phyloP scores from a whole-genome alignment of 2,329 filamentous ascomycete species.

The Hypoxylon sp. region DNA sequence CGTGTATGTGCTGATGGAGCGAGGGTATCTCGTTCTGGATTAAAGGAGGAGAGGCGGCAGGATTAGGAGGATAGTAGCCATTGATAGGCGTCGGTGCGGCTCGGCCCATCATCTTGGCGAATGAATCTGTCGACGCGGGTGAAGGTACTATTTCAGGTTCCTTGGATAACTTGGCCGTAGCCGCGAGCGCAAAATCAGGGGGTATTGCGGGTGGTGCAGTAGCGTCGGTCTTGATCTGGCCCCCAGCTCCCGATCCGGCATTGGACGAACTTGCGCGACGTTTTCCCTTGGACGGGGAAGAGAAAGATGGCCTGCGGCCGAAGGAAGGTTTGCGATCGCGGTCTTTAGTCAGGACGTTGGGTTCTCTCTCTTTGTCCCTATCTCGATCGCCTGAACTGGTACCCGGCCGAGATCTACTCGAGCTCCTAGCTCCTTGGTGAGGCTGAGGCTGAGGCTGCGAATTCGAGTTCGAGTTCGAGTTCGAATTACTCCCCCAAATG shows the following conservation, averaged over 20 bases:
- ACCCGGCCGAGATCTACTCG: constrained; percentile 54
- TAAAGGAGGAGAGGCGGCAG: constrained; percentile 49
- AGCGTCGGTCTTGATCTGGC: constrained; percentile 59
- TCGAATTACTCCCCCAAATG: constrained; percentile 49
- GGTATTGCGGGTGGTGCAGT: constrained; percentile 66
- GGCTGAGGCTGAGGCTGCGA: constrained; percentile 33
- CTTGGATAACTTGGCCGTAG: constrained; percentile 61
- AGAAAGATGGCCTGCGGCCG: constrained; percentile 68
- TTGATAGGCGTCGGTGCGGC: constrained; percentile 56
- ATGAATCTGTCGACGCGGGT: constrained; percentile 57
- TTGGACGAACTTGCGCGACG: constrained; percentile 61
- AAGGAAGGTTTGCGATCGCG: constrained; percentile 69
- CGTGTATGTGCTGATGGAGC: constrained; percentile 79
- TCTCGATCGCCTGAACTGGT: constrained; percentile 56
- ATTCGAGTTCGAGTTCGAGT: constrained; percentile 37
- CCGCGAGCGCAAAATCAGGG: constrained; percentile 66
- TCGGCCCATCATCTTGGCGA: constrained; percentile 62
- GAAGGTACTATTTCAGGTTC: constrained; percentile 54
- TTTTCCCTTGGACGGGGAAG: constrained; percentile 57
- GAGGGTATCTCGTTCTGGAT: constrained; percentile 61
- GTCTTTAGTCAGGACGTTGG: constrained; percentile 60
- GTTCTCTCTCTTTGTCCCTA: constrained; percentile 41
- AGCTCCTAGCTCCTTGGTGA: constrained; percentile 25
- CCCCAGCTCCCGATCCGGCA: constrained; percentile 56
- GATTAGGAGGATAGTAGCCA: constrained; percentile 49